Conservation (phyloP, 257 asterid species). For the Ocimum tenuiflorum region DNA sequence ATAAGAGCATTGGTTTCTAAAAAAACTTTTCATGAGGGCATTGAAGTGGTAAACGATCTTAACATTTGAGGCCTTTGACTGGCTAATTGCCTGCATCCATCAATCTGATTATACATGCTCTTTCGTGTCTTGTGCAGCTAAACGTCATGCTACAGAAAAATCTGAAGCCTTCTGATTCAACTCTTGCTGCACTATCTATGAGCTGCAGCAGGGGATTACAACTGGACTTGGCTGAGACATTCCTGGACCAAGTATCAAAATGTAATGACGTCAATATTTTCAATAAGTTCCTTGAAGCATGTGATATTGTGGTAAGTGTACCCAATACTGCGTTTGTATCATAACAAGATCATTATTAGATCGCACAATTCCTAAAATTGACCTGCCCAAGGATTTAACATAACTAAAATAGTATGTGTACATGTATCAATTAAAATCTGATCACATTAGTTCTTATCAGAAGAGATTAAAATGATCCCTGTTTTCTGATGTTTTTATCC, state of each 20-base stretch:
- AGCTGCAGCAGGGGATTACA: constrained; percentile 67
- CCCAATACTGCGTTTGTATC: constrained; percentile 16
- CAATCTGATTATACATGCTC: constrained; percentile 9
- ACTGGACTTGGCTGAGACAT: constrained; percentile 67
- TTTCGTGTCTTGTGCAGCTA: constrained; percentile 48
- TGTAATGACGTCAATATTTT: constrained; percentile 36
- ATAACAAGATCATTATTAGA: neutral
- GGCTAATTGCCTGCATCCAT: constrained; percentile 6
- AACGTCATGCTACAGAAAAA: constrained; percentile 62
- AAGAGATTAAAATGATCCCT: neutral
- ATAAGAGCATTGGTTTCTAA: constrained; percentile 49
- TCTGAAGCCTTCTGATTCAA: constrained; percentile 61
- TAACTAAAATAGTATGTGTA: neutral
- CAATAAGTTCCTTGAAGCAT: constrained; percentile 75
- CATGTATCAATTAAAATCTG: neutral
- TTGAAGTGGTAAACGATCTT: constrained; percentile 58
- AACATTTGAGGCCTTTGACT: constrained; percentile 5
- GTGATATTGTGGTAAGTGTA: constrained; percentile 61
- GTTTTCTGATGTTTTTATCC: neutral
- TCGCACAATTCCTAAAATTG: neutral
- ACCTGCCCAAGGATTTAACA: neutral
- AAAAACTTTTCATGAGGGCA: constrained; percentile 48
- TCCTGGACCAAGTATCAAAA: constrained; percentile 47
- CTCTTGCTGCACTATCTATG: constrained; percentile 63
- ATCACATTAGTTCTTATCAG: no score